Conservation (phyloP, 306 rosid genomes). For the Hippophae rhamnoides region DNA sequence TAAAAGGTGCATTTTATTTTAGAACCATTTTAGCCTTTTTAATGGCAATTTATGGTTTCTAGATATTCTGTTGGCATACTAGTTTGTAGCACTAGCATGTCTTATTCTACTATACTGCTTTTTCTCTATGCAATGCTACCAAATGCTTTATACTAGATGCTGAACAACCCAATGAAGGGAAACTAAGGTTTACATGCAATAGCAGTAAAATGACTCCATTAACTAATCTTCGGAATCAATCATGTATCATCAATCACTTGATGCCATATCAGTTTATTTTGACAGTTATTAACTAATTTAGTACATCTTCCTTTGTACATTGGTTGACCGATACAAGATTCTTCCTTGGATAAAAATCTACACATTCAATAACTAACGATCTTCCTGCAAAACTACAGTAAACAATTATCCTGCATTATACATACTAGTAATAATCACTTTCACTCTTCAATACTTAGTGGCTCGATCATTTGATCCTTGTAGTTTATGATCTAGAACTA, state of each 20-base stretch:
- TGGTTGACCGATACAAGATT: neutral
- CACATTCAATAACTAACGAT: neutral
- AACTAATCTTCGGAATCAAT: neutral
- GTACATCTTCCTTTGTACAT: slow-evolving; percentile 12
- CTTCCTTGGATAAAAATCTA: neutral
- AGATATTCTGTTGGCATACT: too few species aligned
- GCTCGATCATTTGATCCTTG: slow-evolving; percentile 2
- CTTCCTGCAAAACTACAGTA: neutral
- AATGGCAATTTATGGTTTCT: too few species aligned
- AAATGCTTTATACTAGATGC: neutral
- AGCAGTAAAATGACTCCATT: neutral
- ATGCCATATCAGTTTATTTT: too few species aligned
- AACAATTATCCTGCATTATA: neutral
- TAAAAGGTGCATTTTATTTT: too few species aligned
- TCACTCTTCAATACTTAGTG: slow-evolving; percentile 14
- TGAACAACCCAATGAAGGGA: neutral
- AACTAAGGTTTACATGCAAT: neutral
- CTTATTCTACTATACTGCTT: too few species aligned
- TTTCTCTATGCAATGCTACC: neutral
- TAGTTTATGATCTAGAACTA: slow-evolving; percentile 13
- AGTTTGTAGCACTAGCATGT: too few species aligned
- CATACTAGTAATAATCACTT: slow-evolving; percentile 6
- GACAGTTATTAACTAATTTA: neutral
- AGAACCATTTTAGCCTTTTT: too few species aligned
- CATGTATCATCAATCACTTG: neutral